Conservation (phyloP, 345 rosid species). For the Ailanthus altissimus region DNA sequence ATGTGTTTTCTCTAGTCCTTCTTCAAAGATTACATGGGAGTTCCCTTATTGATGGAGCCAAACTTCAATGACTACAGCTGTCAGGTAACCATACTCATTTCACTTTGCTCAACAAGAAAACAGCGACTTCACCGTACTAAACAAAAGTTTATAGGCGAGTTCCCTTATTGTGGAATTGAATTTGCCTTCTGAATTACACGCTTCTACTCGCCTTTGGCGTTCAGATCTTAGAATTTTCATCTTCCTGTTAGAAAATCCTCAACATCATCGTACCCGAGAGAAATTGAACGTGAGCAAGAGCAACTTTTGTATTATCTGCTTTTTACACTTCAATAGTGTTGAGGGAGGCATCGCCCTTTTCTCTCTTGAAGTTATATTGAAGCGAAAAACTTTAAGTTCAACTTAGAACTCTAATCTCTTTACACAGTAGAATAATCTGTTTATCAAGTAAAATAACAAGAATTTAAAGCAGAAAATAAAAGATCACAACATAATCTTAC, state of each 20-base stretch:
- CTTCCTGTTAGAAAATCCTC: neutral
- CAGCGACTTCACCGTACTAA: too few relatives aligned
- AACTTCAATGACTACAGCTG: constrained; percentile 86
- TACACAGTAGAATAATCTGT: too few relatives aligned
- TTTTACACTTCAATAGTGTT: neutral
- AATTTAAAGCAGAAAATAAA: too few relatives aligned
- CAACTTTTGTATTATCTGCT: neutral
- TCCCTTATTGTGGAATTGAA: neutral
- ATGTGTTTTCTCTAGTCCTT: constrained; percentile 47
- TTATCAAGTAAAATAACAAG: too few relatives aligned
- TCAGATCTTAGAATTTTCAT: neutral
- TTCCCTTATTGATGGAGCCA: constrained; percentile 87
- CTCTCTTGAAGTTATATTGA: too few relatives aligned
- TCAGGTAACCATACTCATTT: constrained; percentile 51
- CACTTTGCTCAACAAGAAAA: constrained; percentile 1
- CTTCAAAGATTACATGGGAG: constrained; percentile 84
- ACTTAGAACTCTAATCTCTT: too few relatives aligned
- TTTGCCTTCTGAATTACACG: neutral
- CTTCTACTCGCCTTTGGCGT: neutral
- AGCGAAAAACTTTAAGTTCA: too few relatives aligned
- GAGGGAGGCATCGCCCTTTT: too few relatives aligned
- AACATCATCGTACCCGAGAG: neutral
- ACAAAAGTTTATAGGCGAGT: too few relatives aligned
- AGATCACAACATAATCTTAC: too few relatives aligned
- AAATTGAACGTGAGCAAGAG: neutral